Conservation (phyloP, 2,329 filamentous ascomycete species). For the Cordyceps fumosorosea region DNA sequence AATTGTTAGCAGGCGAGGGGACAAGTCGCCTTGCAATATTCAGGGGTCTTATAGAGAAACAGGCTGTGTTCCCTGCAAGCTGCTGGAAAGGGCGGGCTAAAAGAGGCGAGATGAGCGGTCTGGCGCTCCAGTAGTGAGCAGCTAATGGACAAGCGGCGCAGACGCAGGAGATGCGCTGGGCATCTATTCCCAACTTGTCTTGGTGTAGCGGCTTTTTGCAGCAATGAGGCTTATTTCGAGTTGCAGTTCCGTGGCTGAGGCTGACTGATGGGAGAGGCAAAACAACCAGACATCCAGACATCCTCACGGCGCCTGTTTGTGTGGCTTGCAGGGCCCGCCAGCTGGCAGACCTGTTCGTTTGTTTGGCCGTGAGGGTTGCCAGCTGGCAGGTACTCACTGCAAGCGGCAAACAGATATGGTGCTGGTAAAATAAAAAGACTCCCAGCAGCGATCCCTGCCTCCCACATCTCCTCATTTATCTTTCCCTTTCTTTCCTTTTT, state of each 20-base stretch:
- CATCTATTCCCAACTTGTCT: background rate
- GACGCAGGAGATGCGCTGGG: background rate
- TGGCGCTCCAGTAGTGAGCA: background rate
- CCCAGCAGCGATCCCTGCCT: background rate
- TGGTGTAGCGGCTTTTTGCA: background rate
- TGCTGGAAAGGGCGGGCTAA: background rate
- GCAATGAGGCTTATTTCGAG: background rate
- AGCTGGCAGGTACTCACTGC: background rate
- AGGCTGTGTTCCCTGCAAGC: background rate
- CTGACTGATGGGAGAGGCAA: background rate
- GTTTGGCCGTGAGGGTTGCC: background rate
- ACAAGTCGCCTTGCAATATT: background rate
- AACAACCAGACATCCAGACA: background rate
- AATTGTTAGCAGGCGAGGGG: background rate
- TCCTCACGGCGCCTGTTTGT: background rate
- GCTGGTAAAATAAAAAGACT: background rate
- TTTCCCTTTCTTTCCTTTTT: background rate
- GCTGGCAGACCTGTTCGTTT: background rate
- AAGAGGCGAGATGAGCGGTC: conserved; percentile 9
- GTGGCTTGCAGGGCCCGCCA: background rate
- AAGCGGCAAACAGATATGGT: background rate
- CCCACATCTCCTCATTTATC: background rate
- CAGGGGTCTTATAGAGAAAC: conserved; percentile 4
- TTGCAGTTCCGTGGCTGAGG: background rate
- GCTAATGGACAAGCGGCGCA: background rate